Base-by-base conservation (phyloP, 129 eudicot species). In the Chrysanthemum lavandulifolium region DNA sequence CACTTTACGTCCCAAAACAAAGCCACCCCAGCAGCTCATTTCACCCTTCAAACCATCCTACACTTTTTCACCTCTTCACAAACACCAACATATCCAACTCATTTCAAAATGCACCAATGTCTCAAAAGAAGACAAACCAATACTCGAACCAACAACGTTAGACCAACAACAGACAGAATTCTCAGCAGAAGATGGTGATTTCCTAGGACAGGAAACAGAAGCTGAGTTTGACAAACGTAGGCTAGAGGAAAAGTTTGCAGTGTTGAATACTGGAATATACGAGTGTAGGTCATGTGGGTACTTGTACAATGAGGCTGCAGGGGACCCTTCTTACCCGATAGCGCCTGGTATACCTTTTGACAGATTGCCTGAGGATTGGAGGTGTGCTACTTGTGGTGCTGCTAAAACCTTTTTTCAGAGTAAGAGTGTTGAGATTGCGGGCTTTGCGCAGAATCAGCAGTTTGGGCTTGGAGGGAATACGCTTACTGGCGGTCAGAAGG, bases 321-420 rank as follows among this genome's bases (percentile, higher is more conserved):
- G 99, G 1, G 99, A 95, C 67, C 86, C 97, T 0, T 75, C 93
- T 1, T 95, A 95, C 61, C 99, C 99, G 36, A 73, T 95, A 0
- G 87, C 99, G 1, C 97, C 99, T 2, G 99, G 99, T 69, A 51
- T 95, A 71, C 96, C 91, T 16, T 88, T 88, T 63, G 87, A 86
- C 0, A 73, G 61, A 78, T 80, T 90, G 73, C 97, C 99, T 40
- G 99, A 88, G 16, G 99, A 90, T 58, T 95, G 99, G 99, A 70
- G 99, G 84, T 95, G 99, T 68, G 85, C 97, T 25, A 95, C 99
- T 9, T 95, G 99, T 63, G 99, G 99, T 49, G 99, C 99, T n/a
- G 91, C 99, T 6, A 80, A 95, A 88, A 74, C 73, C 10, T 95
- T 95, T 81, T 95, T 95, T 67, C 79, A 83, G 84, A 90, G 92